Evolutionary conservation across 169 alveolate species (phyloP).

Genomic region (Cytauxzoon felis): DNA sequence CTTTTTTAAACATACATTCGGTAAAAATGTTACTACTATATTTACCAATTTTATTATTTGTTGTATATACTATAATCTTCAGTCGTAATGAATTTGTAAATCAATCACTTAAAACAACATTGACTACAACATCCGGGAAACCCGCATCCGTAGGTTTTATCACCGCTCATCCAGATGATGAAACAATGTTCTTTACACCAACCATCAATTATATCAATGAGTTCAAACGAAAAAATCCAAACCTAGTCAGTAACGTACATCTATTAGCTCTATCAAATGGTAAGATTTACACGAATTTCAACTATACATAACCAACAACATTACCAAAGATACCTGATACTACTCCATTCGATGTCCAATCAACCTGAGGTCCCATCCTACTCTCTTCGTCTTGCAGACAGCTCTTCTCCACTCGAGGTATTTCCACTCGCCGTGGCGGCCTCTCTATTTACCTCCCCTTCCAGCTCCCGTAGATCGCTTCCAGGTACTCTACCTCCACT

Average conservation of each 20-base stretch:
- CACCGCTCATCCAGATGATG: conserved; percentile 92
- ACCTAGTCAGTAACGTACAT: background rate
- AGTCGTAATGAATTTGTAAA: background rate
- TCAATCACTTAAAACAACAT: background rate
- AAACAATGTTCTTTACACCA: conserved; percentile 89
- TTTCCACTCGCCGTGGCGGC: too few relatives aligned
- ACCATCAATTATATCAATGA: conserved; percentile 65
- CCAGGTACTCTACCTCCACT: too few relatives aligned
- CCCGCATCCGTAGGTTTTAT: conserved; percentile 56
- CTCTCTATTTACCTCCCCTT: too few relatives aligned
- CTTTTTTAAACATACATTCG: background rate
- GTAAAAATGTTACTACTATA: background rate
- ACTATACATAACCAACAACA: background rate
- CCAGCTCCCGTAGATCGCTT: too few relatives aligned
- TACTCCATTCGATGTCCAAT: too few relatives aligned
- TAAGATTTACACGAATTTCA: conserved; percentile 33
- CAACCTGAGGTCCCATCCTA: too few relatives aligned
- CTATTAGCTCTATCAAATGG: conserved; percentile 57
- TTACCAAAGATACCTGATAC: too few relatives aligned
- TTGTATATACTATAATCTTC: background rate
- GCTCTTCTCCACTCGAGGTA: too few relatives aligned
- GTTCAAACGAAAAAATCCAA: background rate
- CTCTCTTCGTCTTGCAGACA: too few relatives aligned
- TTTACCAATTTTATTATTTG: background rate
- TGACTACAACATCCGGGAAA: background rate